phyloP scores from a whole-genome alignment of 257 asterid species.

The Craterostigma plantagineum region DNA sequence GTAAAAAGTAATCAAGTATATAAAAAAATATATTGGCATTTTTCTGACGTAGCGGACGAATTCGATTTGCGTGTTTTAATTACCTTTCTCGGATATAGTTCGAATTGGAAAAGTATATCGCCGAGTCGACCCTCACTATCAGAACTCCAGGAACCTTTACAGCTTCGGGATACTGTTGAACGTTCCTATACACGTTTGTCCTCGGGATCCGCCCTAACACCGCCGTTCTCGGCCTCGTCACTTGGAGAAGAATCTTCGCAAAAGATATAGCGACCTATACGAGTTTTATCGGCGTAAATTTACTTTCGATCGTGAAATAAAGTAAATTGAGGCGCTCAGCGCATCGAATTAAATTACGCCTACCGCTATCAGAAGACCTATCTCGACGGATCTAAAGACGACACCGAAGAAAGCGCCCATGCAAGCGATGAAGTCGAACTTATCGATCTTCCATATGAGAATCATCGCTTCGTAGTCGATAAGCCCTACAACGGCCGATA shows the following conservation, averaged over 20 bases:
- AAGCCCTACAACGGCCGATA: slow-evolving; percentile 44
- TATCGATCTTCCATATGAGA: slow-evolving; percentile 54
- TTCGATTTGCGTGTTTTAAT: not conserved
- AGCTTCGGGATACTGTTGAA: slow-evolving; percentile 65
- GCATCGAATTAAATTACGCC: not conserved
- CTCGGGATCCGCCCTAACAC: slow-evolving; percentile 52
- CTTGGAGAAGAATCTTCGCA: slow-evolving; percentile 68
- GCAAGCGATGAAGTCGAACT: slow-evolving; percentile 59
- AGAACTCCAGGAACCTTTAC: slow-evolving; percentile 42
- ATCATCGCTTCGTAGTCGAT: slow-evolving; percentile 38
- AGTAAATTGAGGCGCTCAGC: too few species aligned
- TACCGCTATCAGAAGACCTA: slow-evolving; percentile 66
- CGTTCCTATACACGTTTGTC: slow-evolving; percentile 45
- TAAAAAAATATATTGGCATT: too few species aligned
- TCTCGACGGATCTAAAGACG: slow-evolving; percentile 40
- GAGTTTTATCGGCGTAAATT: not conserved
- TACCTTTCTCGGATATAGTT: slow-evolving; percentile 67
- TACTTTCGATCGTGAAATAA: too few species aligned
- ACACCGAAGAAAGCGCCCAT: slow-evolving; percentile 81
- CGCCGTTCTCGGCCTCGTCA: slow-evolving; percentile 51
- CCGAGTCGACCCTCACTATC: slow-evolving; percentile 48
- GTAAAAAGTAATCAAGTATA: too few species aligned
- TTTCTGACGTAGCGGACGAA: too few species aligned
- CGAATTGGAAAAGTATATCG: slow-evolving; percentile 59
- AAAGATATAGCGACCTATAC: slow-evolving; percentile 50